These are phyloP conservation scores for Calonectria leucothoes DNA, from an alignment of 2,329 filamentous ascomycete species.

Conservation along the genomic window DNA sequence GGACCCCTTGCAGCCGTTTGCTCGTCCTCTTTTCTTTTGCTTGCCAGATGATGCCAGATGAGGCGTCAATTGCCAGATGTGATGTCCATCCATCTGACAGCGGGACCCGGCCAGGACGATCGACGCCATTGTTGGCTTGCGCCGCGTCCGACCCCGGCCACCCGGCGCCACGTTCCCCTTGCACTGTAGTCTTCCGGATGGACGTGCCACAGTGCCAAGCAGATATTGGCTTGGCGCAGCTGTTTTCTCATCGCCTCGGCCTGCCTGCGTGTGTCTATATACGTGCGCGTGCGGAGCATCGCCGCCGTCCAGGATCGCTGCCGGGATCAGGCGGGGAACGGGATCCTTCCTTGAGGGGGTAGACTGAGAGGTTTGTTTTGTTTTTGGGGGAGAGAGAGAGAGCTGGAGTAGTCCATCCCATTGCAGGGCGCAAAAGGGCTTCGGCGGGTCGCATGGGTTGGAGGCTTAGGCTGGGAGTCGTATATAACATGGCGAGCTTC, in stretches of 20 bases:
- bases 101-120: not conserved
- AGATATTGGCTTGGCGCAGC: constrained; percentile 26
- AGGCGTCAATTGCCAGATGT: not conserved
- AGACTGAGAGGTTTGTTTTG: not conserved
- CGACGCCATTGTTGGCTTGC: not conserved
- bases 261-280: not conserved
- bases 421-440: not conserved
- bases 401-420: not conserved
- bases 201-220: constrained; percentile 10
- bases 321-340: not conserved
- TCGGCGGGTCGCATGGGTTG: not conserved
- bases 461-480: not conserved
- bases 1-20: not conserved
- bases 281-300: not conserved
- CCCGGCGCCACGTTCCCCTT: constrained; percentile 10
- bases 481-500: constrained; percentile 9
- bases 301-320: constrained; percentile 7
- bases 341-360: constrained; percentile 1
- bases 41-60: not conserved
- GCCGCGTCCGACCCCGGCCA: not conserved
- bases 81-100: not conserved
- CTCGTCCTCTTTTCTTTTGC: not conserved
- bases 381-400: not conserved
- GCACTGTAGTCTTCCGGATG: not conserved
- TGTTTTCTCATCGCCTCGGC: constrained; percentile 9